A percentile compares a stretch with the other conserved stretches of the same genome.
Evolutionary conservation across 495 filamentous ascomycete genomes (phyloP).

Genomic region (Podospora appendiculata): DNA sequence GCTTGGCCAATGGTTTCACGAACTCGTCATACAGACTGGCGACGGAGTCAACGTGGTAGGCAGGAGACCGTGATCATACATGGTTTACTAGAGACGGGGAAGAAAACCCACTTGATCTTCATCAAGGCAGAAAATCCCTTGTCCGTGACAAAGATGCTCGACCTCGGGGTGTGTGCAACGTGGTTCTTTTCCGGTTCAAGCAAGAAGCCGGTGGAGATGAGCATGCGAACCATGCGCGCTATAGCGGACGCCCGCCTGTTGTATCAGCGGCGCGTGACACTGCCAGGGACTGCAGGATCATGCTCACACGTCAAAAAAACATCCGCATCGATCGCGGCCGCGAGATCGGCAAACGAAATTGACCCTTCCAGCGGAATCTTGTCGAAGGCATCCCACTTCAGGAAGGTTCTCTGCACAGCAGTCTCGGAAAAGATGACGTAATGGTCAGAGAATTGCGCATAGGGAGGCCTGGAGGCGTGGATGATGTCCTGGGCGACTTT

Average conservation of each 20-base stretch:
- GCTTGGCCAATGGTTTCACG: conserved; percentile 5
- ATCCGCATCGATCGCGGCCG: conserved; percentile 14
- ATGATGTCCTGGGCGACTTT: not conserved
- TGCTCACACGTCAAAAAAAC: conserved; percentile 16
- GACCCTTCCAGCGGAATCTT: conserved; percentile 14
- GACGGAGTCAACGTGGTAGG: too few species aligned
- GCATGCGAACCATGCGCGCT: conserved; percentile 11
- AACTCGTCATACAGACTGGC: conserved; percentile 7
- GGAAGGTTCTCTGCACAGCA: conserved; percentile 15
- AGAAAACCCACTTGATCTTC: not conserved
- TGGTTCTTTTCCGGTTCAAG: conserved; percentile 6
- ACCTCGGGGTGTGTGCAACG: conserved; percentile 15
- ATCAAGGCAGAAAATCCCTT: conserved; percentile 3
- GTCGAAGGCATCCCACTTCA: conserved; percentile 25
- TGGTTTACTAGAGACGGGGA: not conserved
- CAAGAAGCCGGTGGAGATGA: conserved; percentile 10
- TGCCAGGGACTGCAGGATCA: not conserved
- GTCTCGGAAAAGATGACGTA: conserved; percentile 7
- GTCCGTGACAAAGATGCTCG: conserved; percentile 2
- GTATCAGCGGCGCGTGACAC: not conserved
- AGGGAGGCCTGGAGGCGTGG: not conserved
- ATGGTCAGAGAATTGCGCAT: not conserved
- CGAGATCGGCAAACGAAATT: conserved; percentile 18
- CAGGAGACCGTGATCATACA: not conserved
- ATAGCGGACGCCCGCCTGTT: not conserved